Evolutionary conservation across 2,329 filamentous ascomycete species (phyloP), one percentile per base, ranked within the genome.

Genomic region (Macrophomina tecta): DNA sequence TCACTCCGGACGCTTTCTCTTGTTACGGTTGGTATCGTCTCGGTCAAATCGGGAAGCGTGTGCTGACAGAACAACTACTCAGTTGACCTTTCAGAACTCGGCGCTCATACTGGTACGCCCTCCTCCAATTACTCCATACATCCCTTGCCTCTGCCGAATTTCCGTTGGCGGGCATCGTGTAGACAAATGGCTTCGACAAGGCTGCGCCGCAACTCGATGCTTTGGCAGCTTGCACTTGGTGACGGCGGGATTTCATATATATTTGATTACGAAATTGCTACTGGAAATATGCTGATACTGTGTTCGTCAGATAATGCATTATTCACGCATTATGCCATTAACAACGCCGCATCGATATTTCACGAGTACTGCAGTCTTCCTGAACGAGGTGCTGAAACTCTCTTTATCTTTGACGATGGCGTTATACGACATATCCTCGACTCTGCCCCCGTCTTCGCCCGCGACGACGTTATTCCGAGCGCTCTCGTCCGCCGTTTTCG

Each of bases 311-410:
- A 86, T 97, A 66, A 91, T 97, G 85, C 94, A 97, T 82, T 97
- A 98, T 79, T 97, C 94, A 36, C 89, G 94, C 70, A 89, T 96
- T 68, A 97, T 97, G 94, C 91, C 93, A n/a, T 85, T 89, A 9
- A 84, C 87, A 9, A 89, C 90, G 76, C 92, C 93, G 71, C 92
- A 94, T 75, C 90, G 94, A 76, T 98, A 97, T 80, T 92, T 95
- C 73, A 90, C 94, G 46, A 97, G 94, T 49, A 98, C 95, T 9
- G 94, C 94, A 51, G 92, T 99, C 65, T 92, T 98, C 77, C 85
- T 98, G 69, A 95, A 94, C 78, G 95, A 99, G 80, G 86, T 97
- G 55, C 86, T 97, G 73, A 98, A 98, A 80, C 86, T 98, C 40
- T 87, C 89, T 45, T 88, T 98, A 65, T 96, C 92, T 72, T 83